phyloP scores from a whole-genome alignment of 805 yeast genomes.

The Ogataea angusta region DNA sequence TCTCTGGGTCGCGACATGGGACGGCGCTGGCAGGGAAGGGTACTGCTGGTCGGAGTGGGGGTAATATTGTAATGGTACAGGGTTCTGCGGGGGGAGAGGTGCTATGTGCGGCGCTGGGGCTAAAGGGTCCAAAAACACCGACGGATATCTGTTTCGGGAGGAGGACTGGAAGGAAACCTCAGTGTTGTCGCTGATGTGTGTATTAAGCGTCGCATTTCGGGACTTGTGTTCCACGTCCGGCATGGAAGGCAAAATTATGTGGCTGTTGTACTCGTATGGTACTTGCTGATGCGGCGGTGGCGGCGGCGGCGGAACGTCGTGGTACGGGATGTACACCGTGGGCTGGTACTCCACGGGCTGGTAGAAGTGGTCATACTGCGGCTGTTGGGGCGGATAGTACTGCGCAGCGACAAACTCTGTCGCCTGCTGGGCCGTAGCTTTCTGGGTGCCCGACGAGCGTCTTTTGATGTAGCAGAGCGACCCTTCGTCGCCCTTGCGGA shows the following conservation, averaged over 20 bases:
- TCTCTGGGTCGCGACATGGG: constrained; percentile 5
- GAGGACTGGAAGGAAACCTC: constrained; percentile 27
- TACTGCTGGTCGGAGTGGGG: constrained; percentile 2
- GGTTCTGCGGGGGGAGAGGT: constrained; percentile 7
- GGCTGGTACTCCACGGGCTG: constrained; percentile 22
- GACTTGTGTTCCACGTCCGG: constrained; percentile 15
- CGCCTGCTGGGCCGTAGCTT: constrained; percentile 6
- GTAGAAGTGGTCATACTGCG: constrained; percentile 11
- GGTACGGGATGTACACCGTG: constrained; percentile 16
- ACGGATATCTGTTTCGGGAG: constrained; percentile 43
- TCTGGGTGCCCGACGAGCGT: constrained; percentile 39
- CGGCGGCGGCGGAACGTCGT: constrained; percentile 12
- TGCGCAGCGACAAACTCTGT: constrained; percentile 9
- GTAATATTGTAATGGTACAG: constrained; percentile 7
- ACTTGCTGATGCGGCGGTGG: constrained; percentile 3
- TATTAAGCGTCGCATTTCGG: constrained; percentile 16
- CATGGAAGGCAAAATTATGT: constrained; percentile 1
- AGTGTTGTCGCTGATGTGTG: constrained; percentile 22
- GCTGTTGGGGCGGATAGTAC: constrained; percentile 3
- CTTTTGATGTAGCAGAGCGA: constrained; percentile 46
- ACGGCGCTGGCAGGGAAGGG: constrained; percentile 5
- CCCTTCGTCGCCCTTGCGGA: constrained; percentile 45
- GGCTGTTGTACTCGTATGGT: constrained; percentile 11
- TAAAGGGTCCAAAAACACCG: constrained; percentile 48
- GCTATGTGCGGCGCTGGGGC: constrained; percentile 37